Conservation (phyloP, 768 basidiomycete species). For the Zangia roseola region DNA sequence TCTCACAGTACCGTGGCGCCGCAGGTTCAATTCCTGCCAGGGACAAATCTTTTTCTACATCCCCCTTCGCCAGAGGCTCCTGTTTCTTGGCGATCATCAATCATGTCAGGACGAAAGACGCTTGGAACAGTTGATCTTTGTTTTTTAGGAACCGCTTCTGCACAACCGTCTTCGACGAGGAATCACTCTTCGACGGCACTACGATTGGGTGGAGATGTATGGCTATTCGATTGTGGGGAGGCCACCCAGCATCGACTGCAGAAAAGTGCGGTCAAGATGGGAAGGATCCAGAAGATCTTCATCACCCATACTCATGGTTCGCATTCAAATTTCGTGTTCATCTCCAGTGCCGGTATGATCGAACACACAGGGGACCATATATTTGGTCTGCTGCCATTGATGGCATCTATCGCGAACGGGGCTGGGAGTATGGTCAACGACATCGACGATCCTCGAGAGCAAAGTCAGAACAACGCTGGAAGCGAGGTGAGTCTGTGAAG, state of each 20-base stretch:
- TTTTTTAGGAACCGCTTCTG: constrained; percentile 81
- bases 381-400: constrained; percentile 68
- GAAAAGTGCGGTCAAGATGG: constrained; percentile 72
- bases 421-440: constrained; percentile 63
- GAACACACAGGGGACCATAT: constrained; percentile 71
- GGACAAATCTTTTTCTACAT: constrained; percentile 28
- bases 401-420: constrained; percentile 71
- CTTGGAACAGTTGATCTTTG: constrained; percentile 52
- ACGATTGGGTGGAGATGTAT: constrained; percentile 65
- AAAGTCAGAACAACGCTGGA: constrained; percentile 9
- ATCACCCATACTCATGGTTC: constrained; percentile 88
- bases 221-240: constrained; percentile 87
- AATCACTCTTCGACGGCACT: constrained; percentile 76
- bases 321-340: background rate
- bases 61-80: too few relatives aligned
- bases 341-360: background rate
- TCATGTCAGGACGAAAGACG: constrained; percentile 19
- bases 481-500: constrained; percentile 16
- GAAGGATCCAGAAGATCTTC: constrained; percentile 78
- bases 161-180: constrained; percentile 74
- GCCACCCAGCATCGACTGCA: constrained; percentile 79
- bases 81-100: background rate
- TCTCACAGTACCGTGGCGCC: constrained; percentile 35
- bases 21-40: constrained; percentile 40
- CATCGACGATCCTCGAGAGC: constrained; percentile 56